Evolutionary conservation across 208 protist species (phyloP).

Genomic region (Leishmania tropica): DNA sequence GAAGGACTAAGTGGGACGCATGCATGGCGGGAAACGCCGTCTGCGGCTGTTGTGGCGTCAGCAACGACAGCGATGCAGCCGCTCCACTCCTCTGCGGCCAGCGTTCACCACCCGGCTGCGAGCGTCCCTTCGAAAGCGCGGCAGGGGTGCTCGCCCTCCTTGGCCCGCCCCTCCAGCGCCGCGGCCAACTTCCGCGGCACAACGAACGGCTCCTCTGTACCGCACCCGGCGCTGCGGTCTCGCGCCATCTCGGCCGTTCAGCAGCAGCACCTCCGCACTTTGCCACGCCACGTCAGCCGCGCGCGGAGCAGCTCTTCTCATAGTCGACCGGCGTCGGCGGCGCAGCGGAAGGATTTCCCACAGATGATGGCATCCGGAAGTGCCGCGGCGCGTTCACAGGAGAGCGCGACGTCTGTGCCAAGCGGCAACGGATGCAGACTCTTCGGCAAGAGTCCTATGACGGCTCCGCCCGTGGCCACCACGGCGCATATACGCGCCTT

Average conservation of each 20-base stretch:
- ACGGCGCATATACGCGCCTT: constrained; percentile 8
- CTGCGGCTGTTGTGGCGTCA: background rate
- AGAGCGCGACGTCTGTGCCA: background rate
- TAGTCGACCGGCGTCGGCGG: constrained; percentile 2
- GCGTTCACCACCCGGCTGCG: background rate
- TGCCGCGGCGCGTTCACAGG: background rate
- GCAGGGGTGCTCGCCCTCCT: background rate
- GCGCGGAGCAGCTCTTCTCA: background rate
- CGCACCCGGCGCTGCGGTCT: constrained; percentile 16
- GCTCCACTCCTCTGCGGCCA: background rate
- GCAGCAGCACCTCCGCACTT: background rate
- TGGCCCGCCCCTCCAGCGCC: background rate
- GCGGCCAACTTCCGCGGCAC: background rate
- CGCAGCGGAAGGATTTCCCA: background rate
- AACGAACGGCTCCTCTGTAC: background rate
- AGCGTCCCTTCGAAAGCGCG: background rate
- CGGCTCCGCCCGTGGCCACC: constrained; percentile 1
- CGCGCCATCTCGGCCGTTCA: constrained; percentile 6
- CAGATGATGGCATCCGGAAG: background rate
- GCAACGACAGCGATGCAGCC: background rate
- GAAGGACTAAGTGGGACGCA: too few species aligned
- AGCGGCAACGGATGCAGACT: background rate
- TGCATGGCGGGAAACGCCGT: background rate
- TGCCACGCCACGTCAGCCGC: background rate
- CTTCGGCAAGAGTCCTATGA: background rate